A percentile compares a stretch with the other conserved stretches of the same genome.
These are phyloP conservation scores for Hypoxylon sp. DNA, from an alignment of 2,329 filamentous ascomycete species.

Conservation along the genomic window DNA sequence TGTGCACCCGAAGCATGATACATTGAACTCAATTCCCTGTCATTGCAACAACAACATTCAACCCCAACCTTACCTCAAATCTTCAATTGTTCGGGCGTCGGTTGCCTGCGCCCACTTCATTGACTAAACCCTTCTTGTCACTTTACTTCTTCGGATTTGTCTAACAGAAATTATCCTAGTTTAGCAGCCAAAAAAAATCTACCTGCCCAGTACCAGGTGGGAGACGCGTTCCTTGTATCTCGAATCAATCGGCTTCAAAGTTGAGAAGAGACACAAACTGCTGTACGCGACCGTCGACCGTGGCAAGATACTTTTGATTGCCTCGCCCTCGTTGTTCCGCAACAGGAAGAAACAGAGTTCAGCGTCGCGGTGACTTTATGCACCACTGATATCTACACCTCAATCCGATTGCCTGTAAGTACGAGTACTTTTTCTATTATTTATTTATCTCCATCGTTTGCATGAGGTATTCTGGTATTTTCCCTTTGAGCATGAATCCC, in stretches of 20 bases:
- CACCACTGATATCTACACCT: slow-evolving; percentile 27
- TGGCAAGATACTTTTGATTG: slow-evolving; percentile 31
- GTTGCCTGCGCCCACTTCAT: slow-evolving; percentile 8
- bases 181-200: slow-evolving; percentile 10
- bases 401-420: slow-evolving; percentile 40
- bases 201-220: slow-evolving; percentile 30
- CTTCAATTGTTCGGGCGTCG: slow-evolving; percentile 4
- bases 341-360: slow-evolving; percentile 40
- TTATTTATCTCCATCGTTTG: slow-evolving; percentile 28
- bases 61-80: slow-evolving; percentile 28
- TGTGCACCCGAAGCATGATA: slow-evolving; percentile 34
- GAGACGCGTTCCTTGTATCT: slow-evolving; percentile 43
- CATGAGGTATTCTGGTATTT: slow-evolving; percentile 28
- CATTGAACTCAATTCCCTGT: slow-evolving; percentile 39
- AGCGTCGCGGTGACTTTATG: slow-evolving; percentile 36
- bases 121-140: slow-evolving; percentile 44
- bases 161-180: slow-evolving; percentile 35
- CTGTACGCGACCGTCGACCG: slow-evolving; percentile 43
- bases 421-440: slow-evolving; percentile 33
- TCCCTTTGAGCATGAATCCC: slow-evolving; percentile 24
- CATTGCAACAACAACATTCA: slow-evolving; percentile 42
- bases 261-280: slow-evolving; percentile 36
- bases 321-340: slow-evolving; percentile 22
- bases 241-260: slow-evolving; percentile 21
- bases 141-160: slow-evolving; percentile 24